Evolutionary conservation across 371 early-diverging fungal species (phyloP), one percentile per base, ranked within the genome.

Genomic region (Ecytonucleospora hepatopenaei): DNA sequence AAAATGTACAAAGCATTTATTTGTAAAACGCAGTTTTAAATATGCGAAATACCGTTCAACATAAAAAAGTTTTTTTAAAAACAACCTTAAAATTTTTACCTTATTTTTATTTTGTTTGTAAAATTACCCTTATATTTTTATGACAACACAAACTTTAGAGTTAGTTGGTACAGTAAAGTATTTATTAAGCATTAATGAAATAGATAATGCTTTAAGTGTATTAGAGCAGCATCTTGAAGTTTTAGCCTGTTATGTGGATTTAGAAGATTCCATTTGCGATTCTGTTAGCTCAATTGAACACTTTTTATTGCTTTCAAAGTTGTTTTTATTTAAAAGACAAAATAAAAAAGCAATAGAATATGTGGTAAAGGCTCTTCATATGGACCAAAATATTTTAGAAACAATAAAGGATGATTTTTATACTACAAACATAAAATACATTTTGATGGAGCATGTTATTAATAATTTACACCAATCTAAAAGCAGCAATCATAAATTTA

Each of bases 21-120:
- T n/a, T n/a, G n/a, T n/a, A n/a, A n/a, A n/a, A n/a, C n/a, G n/a
- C n/a, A n/a, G n/a, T n/a, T n/a, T n/a, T n/a, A n/a, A n/a, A n/a
- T n/a, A n/a, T n/a, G n/a, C n/a, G n/a, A n/a, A n/a, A n/a, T n/a
- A n/a, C n/a, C n/a, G n/a, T n/a, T n/a, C n/a, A n/a, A n/a, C n/a
- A n/a, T n/a, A n/a, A n/a, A n/a, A n/a, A n/a, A n/a, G n/a, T n/a
- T n/a, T n/a, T n/a, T n/a, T n/a, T n/a, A n/a, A n/a, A n/a, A n/a
- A n/a, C n/a, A n/a, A n/a, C n/a, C n/a, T n/a, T n/a, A n/a, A n/a
- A n/a, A n/a, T n/a, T 40, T 40, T 40, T 40, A 40, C 40, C 40
- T n/a, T 40, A 40, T 40, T 40, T 40, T 40, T 40, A 40, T 40
- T 40, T 40, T 40, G n/a, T n/a, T n/a, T n/a, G n/a, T n/a, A n/a